phyloP scores from a whole-genome alignment of 371 early-diverging fungal genomes.

The Haplosporangium sp. region DNA sequence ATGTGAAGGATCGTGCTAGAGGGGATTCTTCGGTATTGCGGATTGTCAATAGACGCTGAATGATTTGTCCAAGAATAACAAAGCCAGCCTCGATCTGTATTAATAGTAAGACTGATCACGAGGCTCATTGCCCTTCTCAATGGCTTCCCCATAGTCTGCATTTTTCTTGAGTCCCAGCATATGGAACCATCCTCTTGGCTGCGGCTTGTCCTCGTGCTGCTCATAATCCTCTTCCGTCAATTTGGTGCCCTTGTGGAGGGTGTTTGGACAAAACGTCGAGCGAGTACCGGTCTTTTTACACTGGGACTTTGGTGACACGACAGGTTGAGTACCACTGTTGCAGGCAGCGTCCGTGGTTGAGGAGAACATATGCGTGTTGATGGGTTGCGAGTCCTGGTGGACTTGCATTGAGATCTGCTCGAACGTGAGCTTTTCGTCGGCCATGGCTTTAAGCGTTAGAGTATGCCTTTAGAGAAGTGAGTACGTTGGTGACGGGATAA shows the following conservation, averaged over 20 bases:
- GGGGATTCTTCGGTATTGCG: too few species aligned
- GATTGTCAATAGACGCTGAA: too few species aligned
- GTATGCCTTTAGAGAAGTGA: neutral
- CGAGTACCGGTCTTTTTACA: constrained; percentile 49
- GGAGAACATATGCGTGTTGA: neutral
- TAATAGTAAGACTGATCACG: constrained; percentile 38
- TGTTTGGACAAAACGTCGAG: constrained; percentile 49
- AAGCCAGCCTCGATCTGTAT: neutral
- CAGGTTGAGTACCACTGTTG: neutral
- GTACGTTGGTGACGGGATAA: neutral
- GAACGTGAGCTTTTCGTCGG: constrained; percentile 15
- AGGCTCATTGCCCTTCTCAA: constrained; percentile 23
- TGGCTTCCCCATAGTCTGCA: constrained; percentile 24
- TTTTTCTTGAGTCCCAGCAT: constrained; percentile 31
- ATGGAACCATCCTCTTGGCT: constrained; percentile 28
- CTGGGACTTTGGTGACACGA: constrained; percentile 18
- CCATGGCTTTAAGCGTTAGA: constrained; percentile 11
- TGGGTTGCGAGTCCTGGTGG: constrained; percentile 6
- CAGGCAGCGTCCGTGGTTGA: neutral
- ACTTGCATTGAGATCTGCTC: constrained; percentile 1
- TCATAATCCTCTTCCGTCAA: constrained; percentile 36
- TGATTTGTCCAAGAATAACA: too few species aligned
- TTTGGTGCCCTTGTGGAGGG: constrained; percentile 23
- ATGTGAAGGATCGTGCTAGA: too few species aligned
- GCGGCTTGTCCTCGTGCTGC: constrained; percentile 12